phyloP scores from a whole-genome alignment of 257 asterid species.

The Plantago ovata region DNA sequence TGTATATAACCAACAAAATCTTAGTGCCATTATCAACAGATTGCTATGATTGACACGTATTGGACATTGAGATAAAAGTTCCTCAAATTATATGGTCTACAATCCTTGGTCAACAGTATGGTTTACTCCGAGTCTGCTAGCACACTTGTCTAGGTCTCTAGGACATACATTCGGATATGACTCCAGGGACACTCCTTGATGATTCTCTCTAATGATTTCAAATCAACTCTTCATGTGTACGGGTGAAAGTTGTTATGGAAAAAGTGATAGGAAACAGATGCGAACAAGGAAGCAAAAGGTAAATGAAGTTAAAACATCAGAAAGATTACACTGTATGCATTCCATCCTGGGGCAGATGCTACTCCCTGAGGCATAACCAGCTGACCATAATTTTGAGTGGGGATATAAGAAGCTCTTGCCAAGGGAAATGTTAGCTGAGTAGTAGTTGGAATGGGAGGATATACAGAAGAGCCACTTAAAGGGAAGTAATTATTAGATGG shows the following conservation, averaged over 20 bases:
- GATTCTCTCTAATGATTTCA: conserved; percentile 15
- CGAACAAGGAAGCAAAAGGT: conserved; percentile 11
- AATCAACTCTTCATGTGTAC: conserved; percentile 13
- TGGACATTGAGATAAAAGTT: background rate
- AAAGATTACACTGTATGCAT: conserved; percentile 70
- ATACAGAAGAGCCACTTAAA: conserved; percentile 82
- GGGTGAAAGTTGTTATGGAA: background rate
- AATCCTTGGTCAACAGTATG: background rate
- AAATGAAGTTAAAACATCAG: conserved; percentile 18
- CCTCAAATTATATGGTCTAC: background rate
- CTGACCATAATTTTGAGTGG: conserved; percentile 80
- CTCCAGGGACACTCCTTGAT: conserved; percentile 5
- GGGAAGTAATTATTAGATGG: conserved; percentile 91
- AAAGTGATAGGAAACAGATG: conserved; percentile 9
- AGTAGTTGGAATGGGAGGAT: conserved; percentile 78
- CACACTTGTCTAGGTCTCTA: background rate
- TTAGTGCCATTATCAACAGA: conserved; percentile 10
- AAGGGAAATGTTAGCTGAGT: conserved; percentile 72
- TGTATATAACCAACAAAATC: background rate
- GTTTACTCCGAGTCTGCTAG: background rate
- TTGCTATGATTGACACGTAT: conserved; percentile 1
- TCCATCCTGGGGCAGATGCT: conserved; percentile 90
- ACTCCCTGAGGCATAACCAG: conserved; percentile 88
- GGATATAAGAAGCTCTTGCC: conserved; percentile 76
- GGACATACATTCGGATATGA: background rate